Base-by-base conservation (phyloP, 108 stramenopile species). In the Stephanodiscus minutulus region DNA sequence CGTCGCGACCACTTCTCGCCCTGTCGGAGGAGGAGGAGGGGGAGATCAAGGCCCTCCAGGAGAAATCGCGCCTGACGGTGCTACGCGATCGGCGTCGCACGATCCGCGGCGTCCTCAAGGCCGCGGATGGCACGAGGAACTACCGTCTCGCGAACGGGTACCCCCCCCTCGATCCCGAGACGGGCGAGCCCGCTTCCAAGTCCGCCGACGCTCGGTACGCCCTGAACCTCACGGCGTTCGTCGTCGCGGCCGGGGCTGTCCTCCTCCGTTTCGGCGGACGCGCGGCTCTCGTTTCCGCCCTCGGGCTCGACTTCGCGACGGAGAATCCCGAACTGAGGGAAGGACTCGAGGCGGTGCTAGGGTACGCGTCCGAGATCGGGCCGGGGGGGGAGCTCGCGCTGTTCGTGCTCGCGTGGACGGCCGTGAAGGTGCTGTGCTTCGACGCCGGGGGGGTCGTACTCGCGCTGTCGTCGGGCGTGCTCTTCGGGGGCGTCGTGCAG, bases 401-500 rank as follows among this genome's bases (percentile, higher is more conserved):
- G 15, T 94, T 94, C 70, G 55, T 83, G 12, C 54, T 81, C 22
- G 88, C 86, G 9, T 96, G 93, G 91, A 91, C 91, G 9, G 64
- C 76, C 33, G 88, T 91, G 15, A 96, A 94, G 67, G 86, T 87
- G 13, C 64, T 88, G 22, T 94, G 93, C 63, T 84, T 94, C 70
- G 96, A 96, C 83, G 86, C 86, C 36, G 87, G 86, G 7, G 91
- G 91, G 15, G 74, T 96, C 25, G 87, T 87, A 9, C 61, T 98
- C 72, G 97, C 96, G 0, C 64, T 98, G 52, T 61, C 86, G 17
- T 82, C 89, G 5, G 97, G 97, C 15, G 82, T 98, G 35, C 65
- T 97, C 33, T 98, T 98, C 73, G 95, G 95, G 44, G 96, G 95
- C 18, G 96, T 98, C 0, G 57, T 93, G 52, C 88, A 93, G 49